A percentile compares a stretch with the other conserved stretches of the same genome.
phyloP scores from a whole-genome alignment of 2,329 filamentous ascomycete genomes.

The Apiospora saccharicola region DNA sequence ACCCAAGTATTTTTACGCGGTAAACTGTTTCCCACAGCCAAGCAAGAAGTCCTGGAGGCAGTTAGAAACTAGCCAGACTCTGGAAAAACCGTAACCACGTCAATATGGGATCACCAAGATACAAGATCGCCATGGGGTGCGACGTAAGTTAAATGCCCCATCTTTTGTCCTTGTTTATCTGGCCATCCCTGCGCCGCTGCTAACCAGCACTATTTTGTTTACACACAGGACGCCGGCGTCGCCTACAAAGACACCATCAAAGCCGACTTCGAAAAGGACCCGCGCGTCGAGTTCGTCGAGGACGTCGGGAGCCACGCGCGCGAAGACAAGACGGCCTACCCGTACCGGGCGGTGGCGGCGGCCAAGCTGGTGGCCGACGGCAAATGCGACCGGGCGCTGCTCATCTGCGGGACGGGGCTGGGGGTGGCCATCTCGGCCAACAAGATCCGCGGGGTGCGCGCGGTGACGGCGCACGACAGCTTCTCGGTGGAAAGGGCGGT shows the following conservation, averaged over 20 bases:
- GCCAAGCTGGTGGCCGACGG: constrained; percentile 68
- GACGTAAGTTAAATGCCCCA: constrained; percentile 51
- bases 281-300: constrained; percentile 70
- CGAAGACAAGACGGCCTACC: constrained; percentile 82
- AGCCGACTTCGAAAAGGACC: constrained; percentile 71
- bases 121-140: constrained; percentile 62
- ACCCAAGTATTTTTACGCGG: not conserved
- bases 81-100: not conserved
- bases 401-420: constrained; percentile 87
- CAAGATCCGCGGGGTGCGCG: constrained; percentile 83
- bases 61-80: not conserved
- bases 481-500: constrained; percentile 84
- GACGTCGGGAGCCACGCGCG: constrained; percentile 76
- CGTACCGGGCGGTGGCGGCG: constrained; percentile 78
- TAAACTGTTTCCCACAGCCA: not conserved
- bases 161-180: not conserved
- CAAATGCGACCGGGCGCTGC: constrained; percentile 76
- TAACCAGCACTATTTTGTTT: constrained; percentile 14
- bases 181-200: not conserved
- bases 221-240: constrained; percentile 71
- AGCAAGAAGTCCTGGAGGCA: not conserved
- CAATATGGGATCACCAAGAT: constrained; percentile 53
- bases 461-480: constrained; percentile 88
- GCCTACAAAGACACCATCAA: constrained; percentile 83
- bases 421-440: constrained; percentile 90